phyloP scores from a whole-genome alignment of 306 rosid species.

The Potentilla sterilis region DNA sequence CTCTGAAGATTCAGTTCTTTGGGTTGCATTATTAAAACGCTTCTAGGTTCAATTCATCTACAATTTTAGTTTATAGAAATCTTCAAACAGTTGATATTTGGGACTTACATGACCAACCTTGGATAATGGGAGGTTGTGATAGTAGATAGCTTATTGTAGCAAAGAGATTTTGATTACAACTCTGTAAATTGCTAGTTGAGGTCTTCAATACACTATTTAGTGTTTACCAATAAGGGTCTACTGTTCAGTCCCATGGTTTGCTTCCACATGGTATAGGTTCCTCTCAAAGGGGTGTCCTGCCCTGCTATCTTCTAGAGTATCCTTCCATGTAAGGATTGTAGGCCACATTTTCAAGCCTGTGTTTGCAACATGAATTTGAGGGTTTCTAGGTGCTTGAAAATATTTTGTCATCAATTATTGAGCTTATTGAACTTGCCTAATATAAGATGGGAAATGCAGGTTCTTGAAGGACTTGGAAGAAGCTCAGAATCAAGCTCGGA shows the following conservation, averaged over 20 bases:
- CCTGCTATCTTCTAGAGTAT: not conserved
- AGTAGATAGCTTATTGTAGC: not conserved
- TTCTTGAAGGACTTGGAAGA: constrained; percentile 95
- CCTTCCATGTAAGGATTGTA: not conserved
- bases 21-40: not conserved
- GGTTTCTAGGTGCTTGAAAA: not conserved
- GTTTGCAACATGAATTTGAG: not conserved
- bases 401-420: constrained; percentile 10
- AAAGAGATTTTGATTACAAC: not conserved
- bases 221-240: not conserved
- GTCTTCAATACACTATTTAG: not conserved
- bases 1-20: not conserved
- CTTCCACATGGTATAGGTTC: not conserved
- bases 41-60: not conserved
- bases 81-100: not conserved
- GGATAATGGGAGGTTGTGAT: not conserved
- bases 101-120: not conserved
- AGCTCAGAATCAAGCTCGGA: constrained; percentile 78
- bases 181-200: not conserved
- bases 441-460: constrained; percentile 40
- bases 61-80: not conserved
- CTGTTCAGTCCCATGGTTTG: not conserved
- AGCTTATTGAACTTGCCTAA: constrained; percentile 10
- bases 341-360: not conserved
- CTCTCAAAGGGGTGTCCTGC: not conserved